Evolutionary conservation across 2,329 filamentous ascomycete species (phyloP).

Genomic region (Neoascochyta sp.): DNA sequence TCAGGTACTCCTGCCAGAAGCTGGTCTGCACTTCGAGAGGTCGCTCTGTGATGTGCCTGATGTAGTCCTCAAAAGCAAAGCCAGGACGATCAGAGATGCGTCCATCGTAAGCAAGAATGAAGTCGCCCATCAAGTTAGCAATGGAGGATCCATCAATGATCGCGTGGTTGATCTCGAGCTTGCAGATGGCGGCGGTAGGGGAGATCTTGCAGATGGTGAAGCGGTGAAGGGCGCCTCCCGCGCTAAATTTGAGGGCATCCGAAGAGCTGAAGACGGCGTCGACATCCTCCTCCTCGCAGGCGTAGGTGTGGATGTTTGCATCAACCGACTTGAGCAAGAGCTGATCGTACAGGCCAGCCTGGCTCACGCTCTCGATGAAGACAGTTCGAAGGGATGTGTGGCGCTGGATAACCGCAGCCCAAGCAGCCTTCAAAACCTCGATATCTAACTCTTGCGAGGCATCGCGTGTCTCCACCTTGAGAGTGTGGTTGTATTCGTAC

Average conservation of each 20-base stretch:
- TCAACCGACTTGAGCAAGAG: too few species aligned
- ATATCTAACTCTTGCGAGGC: conserved; percentile 1
- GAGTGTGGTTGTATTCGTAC: conserved; percentile 5
- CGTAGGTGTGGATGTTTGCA: background rate
- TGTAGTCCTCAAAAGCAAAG: conserved; percentile 14
- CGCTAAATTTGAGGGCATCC: background rate
- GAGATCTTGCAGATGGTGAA: conserved; percentile 10
- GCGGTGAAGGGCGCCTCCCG: conserved; percentile 7
- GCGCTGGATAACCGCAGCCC: conserved; percentile 15
- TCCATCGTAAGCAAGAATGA: conserved; percentile 12
- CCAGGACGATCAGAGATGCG: conserved; percentile 7
- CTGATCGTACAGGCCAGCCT: conserved; percentile 14
- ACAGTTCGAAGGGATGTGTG: conserved; percentile 17
- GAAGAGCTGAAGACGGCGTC: conserved; percentile 4
- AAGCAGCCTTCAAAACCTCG: conserved; percentile 8
- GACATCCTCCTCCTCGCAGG: background rate
- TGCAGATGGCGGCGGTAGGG: conserved; percentile 5
- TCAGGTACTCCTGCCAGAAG: conserved; percentile 13
- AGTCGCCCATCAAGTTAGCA: conserved; percentile 11
- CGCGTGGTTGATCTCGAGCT: conserved; percentile 18
- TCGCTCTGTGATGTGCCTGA: conserved; percentile 9
- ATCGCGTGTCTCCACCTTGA: conserved; percentile 5
- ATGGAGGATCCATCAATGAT: conserved; percentile 17
- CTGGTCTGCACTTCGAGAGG: conserved; percentile 4
- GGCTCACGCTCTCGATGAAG: conserved; percentile 9